Evolutionary conservation across 768 basidiomycete genomes (phyloP), one percentile per base, ranked within the genome.

Genomic region (Podaxis pistillaris): DNA sequence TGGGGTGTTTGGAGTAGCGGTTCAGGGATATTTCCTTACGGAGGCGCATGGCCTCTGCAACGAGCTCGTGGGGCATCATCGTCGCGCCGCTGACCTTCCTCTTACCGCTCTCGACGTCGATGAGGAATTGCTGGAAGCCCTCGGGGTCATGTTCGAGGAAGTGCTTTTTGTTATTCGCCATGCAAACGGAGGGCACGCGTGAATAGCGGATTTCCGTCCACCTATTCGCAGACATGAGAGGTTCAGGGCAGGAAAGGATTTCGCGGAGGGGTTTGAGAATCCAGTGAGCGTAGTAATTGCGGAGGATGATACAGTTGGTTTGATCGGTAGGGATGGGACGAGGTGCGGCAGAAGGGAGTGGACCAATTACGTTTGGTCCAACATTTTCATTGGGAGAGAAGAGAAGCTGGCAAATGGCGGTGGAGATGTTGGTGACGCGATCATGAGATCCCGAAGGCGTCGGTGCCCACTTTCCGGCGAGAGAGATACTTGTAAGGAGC

Each of bases 401-500:
- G 13, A 91, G 75, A 54, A 87, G 78, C 15, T 83, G 73, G 13
- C 78, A 74, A 49, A 91, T 81, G 40, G 88, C 88, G 0, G 89
- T 86, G 4, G 85, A 71, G 65, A 91, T 84, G 69, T 87, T 86
- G 2, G 86, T 86, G 60, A 80, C 75, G 9, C 82, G 79, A 67
- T 91, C 90, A 60, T 90, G 89, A 3, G 85, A 78, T 2, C 77
- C 74, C 3, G 71, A 78, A 12, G 85, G 84, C 1, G 83, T 82
- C 0, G 90, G 89, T 0, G 88, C 88, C 89, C 89, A 91, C 71
- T 91, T 92, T 1, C 80, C 79, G 0, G 81, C 87, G 15, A 89
- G 80, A 6, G 83, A 82, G 19, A 91, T 73, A 36, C 77, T 73
- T 63, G 72, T 78, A 5, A 80, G 66, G 24, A 81, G 70, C 3